Evolutionary conservation across 257 asterid genomes (phyloP), one percentile per base, ranked within the genome.

Genomic region (Solanum sitiens): DNA sequence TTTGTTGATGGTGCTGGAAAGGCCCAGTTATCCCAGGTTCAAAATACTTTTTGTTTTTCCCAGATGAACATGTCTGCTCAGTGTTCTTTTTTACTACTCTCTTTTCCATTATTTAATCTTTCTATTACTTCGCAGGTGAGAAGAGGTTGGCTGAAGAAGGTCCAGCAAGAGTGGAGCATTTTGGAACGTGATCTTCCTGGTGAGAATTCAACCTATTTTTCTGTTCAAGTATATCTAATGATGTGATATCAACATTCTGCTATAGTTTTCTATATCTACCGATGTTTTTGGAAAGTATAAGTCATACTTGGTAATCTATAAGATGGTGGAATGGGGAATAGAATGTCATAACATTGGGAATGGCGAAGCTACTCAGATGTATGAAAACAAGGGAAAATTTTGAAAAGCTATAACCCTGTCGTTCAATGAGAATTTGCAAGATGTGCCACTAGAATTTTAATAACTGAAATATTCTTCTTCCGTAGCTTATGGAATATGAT

Each of bases 91-190:
- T 5, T 25, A 25, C 70, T 12, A 15, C 12, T 21, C 10, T 59
- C 67, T 70, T 13, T 12, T 50, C 15, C 2, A 21, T 67, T 68
- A 21, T 75, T 14, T 7, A 27, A 59, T 85, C 65, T 68, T 87
- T 90, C 86, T 65, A 70, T 86, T 83, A 42, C 71, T 83, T 65
- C 88, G 83, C 94, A 96, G 99, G 87, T 93, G 79, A 95, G 89
- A 89, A 90, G 93, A 91, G 82, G 92, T 83, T 97, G 99, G 99
- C 88, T 93, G 88, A 97, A 93, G 92, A 94, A 91, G 93, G 94
- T 97, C 84, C 95, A 94, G 86, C 92, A 94, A 92, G 99, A 97
- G 92, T 97, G 99, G 99, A 92, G 92, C 92, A 92, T 94, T 91
- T 92, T 97, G 87, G 93, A 93, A 90, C 94, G 92, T 87, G 93